phyloP scores from a whole-genome alignment of 2,329 filamentous ascomycete species.

The Fusarium buxicola region DNA sequence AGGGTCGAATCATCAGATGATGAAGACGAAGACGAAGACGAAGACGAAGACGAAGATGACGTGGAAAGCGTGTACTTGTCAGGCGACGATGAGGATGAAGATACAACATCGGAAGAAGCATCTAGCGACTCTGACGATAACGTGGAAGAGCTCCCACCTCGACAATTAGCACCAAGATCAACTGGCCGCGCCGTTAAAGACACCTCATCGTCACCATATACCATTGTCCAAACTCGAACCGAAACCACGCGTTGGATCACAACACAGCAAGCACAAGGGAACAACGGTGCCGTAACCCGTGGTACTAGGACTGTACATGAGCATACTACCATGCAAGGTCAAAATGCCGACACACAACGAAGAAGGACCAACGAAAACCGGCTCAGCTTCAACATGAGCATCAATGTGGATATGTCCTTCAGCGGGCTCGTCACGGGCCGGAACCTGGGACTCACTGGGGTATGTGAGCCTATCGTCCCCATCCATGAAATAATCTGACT shows the following conservation, averaged over 20 bases:
- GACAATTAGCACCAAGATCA: slow-evolving; percentile 27
- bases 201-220: slow-evolving; percentile 18
- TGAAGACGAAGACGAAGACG: slow-evolving; percentile 15
- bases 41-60: slow-evolving; percentile 21
- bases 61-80: slow-evolving; percentile 40
- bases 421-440: slow-evolving; percentile 43
- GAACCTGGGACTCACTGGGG: slow-evolving; percentile 42
- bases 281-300: slow-evolving; percentile 26
- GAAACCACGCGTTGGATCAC: slow-evolving; percentile 42
- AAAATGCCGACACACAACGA: slow-evolving; percentile 17
- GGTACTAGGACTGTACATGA: slow-evolving; percentile 35
- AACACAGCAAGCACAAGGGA: slow-evolving; percentile 23
- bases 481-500: slow-evolving; percentile 9
- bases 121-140: slow-evolving; percentile 30
- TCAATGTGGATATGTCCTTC: slow-evolving; percentile 42
- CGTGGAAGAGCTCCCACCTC: slow-evolving; percentile 20
- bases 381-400: slow-evolving; percentile 44
- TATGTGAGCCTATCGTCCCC: slow-evolving; percentile 15
- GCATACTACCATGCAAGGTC: slow-evolving; percentile 39
- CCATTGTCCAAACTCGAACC: slow-evolving; percentile 32
- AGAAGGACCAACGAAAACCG: slow-evolving; percentile 30
- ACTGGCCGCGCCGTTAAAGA: slow-evolving; percentile 11
- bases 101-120: slow-evolving; percentile 28
- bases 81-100: slow-evolving; percentile 20
- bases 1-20: slow-evolving; percentile 23